Conservation (phyloP, 306 rosid species). For the Nissolia schottii region DNA sequence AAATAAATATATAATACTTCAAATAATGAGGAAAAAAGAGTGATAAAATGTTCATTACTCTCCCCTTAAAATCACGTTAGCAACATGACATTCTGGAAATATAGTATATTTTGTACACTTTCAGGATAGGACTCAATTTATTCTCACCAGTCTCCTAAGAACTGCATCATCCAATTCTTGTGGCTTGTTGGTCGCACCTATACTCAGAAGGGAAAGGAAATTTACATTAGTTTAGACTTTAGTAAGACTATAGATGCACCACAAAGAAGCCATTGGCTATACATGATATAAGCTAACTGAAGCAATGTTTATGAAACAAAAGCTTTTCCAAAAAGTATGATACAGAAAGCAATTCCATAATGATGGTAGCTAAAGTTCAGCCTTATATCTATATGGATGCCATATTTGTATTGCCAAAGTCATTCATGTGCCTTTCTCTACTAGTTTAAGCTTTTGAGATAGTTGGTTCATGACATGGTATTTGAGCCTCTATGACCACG, state of each 20-base stretch:
- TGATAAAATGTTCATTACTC: not conserved
- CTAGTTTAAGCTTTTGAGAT: not conserved
- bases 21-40: not conserved
- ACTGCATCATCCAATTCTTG: conserved; percentile 98
- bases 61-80: not conserved
- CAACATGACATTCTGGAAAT: not conserved
- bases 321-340: not conserved
- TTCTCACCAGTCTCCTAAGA: conserved; percentile 87
- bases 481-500: not conserved
- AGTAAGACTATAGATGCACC: not conserved
- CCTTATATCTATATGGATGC: not conserved
- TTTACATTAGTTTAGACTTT: not conserved
- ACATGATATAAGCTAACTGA: not conserved
- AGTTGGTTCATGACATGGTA: not conserved
- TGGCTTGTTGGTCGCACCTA: conserved; percentile 98
- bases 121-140: conserved; percentile 12
- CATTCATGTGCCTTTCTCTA: not conserved
- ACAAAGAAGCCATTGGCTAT: not conserved
- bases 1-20: not conserved
- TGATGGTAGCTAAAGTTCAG: conserved; percentile 1
- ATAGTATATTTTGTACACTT: not conserved
- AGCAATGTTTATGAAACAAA: not conserved
- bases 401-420: not conserved
- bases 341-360: not conserved
- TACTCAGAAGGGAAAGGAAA: conserved; percentile 21